Evolutionary conservation across 2,329 filamentous ascomycete species (phyloP).

Genomic region (Xylariaceae sp.): DNA sequence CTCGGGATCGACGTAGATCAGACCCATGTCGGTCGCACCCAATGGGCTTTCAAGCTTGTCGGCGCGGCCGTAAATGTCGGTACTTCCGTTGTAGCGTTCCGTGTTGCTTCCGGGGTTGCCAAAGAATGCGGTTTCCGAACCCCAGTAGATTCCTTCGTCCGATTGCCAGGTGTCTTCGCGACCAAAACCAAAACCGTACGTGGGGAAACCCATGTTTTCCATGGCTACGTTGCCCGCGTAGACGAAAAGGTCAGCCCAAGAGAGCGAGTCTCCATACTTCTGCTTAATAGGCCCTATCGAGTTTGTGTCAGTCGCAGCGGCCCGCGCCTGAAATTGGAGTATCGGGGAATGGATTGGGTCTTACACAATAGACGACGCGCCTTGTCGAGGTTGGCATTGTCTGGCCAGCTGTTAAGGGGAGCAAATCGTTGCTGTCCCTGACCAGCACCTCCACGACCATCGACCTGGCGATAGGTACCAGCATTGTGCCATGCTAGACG

Average conservation of each 20-base stretch:
- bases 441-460: slow-evolving; percentile 70
- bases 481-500: slow-evolving; percentile 77
- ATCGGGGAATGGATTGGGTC: neutral
- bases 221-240: slow-evolving; percentile 72
- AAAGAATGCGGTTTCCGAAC: slow-evolving; percentile 66
- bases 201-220: slow-evolving; percentile 70
- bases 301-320: neutral
- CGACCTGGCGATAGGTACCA: slow-evolving; percentile 69
- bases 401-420: slow-evolving; percentile 76
- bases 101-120: slow-evolving; percentile 68
- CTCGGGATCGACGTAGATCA: slow-evolving; percentile 79
- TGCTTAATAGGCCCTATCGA: slow-evolving; percentile 66
- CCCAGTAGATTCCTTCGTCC: slow-evolving; percentile 75
- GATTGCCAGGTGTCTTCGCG: slow-evolving; percentile 70
- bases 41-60: slow-evolving; percentile 63
- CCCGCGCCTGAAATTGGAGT: neutral
- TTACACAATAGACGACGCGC: slow-evolving; percentile 64
- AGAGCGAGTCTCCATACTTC: slow-evolving; percentile 78
- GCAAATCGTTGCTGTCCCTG: slow-evolving; percentile 74
- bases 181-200: slow-evolving; percentile 69
- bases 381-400: slow-evolving; percentile 75
- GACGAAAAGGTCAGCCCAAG: slow-evolving; percentile 69
- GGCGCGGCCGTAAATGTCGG: slow-evolving; percentile 31
- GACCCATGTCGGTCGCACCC: slow-evolving; percentile 65
- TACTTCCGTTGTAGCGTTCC: slow-evolving; percentile 44